Evolutionary conservation across 495 filamentous ascomycete genomes (phyloP), one percentile per base, ranked within the genome.

Genomic region (Lasiosphaeria ovina): DNA sequence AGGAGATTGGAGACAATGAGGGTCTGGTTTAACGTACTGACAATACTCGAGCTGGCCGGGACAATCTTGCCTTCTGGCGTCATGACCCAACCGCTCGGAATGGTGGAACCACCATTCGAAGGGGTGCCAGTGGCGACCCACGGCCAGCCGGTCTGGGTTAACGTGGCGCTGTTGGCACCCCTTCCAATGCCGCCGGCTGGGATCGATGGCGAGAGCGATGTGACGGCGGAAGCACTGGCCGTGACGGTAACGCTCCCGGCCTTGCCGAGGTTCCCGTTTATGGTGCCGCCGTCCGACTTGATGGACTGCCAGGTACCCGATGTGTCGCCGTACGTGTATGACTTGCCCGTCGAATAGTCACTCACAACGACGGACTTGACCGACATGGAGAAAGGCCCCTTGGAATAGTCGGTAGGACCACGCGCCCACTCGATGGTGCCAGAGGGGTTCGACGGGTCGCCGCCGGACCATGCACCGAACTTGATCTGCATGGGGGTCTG

Each of bases 401-500:
- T 62, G 53, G 81, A 81, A 70, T 92, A 96, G 72, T 93, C 85
- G 24, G 89, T 93, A 38, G 79, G 79, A 36, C 94, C 94, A 40
- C 86, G 84, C 59, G 94, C 91, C 94, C 94, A 98, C 57, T 86
- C 54, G 51, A 97, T 89, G 12, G 93, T 97, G 58, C 89, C 91
- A 10, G 83, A 71, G 8, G 83, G 69, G 67, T 93, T 92, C 64
- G 70, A 70, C 1, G 86, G 72, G 68, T 95, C 93, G 69, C 93
- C 93, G 65, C 89, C 93, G 54, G 86, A 83, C 94, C 94, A 97
- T 56, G 87, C 79, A 58, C 94, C 94, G 55, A 96, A 80, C 69
- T 91, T 91, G 65, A 97, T 73, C 60, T 88, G 84, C 87, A 93
- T 92, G 3, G 93, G 93, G 2, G 91, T 93, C 74, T 97, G 93